Base-by-base conservation (phyloP, 208 protist species). In the Crithidia acanthocephali region DNA sequence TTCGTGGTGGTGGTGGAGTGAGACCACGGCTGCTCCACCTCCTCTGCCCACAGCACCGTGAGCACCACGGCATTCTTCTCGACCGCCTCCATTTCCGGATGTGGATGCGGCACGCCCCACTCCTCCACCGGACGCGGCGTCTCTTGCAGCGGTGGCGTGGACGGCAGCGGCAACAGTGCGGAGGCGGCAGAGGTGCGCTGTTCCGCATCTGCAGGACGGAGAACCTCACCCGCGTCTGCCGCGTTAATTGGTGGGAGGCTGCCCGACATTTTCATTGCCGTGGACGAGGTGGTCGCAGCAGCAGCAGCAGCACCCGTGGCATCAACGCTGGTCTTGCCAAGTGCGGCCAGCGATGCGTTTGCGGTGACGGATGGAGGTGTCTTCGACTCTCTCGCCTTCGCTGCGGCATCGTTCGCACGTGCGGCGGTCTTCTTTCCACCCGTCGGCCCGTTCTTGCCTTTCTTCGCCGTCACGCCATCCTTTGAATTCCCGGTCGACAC, bases 21-120 rank as follows among this genome's bases (percentile, higher is more conserved):
- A 11, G 9, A 27, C 45, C 25, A 25, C 28, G 32, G 53, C 35
- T 0, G 44, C 45, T 44, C 50, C 56, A 37, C 62, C 23, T 58
- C 69, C 23, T 51, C 61, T 15, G 73, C 62, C 68, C 90, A 83
- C 20, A 93, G 53, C 27, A 83, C 75, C 23, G 87, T 82, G 6
- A 93, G 64, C 35, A 77, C 78, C 30, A 93, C 79, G 47, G 79
- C 79, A 68, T 95, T 93, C 42, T 85, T 91, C 76, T 95, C 86
- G 60, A 91, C 77, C 22, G 87, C 87, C 35, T 93, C 86, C 60
- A 86, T 83, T 45, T 83, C 76, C 0, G 71, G 25, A 47, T 79
- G 37, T 20, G 60, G 10, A 59, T 78, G 72, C 0, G 76, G 51
- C 23, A 74, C 74, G 18, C 85, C 88, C 88, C 88, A 89, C 51